These are phyloP conservation scores for Laetiporus sulphureus DNA, from an alignment of 1,284 basidiomycete species.

Conservation along the genomic window DNA sequence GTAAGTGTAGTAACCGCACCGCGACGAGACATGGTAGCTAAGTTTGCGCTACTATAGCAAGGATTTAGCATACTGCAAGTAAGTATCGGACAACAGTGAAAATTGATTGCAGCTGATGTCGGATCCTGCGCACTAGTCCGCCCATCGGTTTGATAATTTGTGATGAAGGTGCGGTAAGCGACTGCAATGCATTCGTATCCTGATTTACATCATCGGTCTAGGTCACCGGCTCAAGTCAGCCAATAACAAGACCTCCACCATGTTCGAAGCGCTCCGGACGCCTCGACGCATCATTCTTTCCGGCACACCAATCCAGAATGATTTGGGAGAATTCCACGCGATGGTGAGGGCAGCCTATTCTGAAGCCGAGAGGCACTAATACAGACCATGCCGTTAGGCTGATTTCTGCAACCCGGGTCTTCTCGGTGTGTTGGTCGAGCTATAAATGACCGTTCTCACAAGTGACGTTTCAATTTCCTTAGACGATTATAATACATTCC, in stretches of 20 bases:
- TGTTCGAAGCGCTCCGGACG: constrained; percentile 80
- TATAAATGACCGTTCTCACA: constrained; percentile 13
- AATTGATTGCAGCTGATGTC: too few relatives aligned
- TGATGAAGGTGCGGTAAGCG: constrained; percentile 69
- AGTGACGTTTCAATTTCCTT: background rate
- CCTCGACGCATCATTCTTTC: constrained; percentile 82
- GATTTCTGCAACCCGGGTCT: constrained; percentile 93
- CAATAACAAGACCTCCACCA: constrained; percentile 85
- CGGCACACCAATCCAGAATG: constrained; percentile 97
- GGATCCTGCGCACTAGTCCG: constrained; percentile 46
- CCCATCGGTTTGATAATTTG: constrained; percentile 92
- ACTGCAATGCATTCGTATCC: too few relatives aligned
- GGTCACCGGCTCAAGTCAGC: constrained; percentile 94
- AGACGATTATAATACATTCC: constrained; percentile 74
- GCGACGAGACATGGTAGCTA: background rate
- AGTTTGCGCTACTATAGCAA: constrained; percentile 39
- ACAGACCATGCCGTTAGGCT: constrained; percentile 39
- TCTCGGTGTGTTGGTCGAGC: constrained; percentile 46
- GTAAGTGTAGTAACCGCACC: constrained; percentile 32
- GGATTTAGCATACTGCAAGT: constrained; percentile 59
- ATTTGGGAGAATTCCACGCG: constrained; percentile 91
- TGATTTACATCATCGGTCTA: constrained; percentile 27
- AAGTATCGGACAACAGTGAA: constrained; percentile 7
- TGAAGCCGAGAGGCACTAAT: constrained; percentile 1
- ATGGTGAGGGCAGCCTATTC: constrained; percentile 57